phyloP scores from a whole-genome alignment of 371 early-diverging fungal species.

The Saksenaea oblongispora region DNA sequence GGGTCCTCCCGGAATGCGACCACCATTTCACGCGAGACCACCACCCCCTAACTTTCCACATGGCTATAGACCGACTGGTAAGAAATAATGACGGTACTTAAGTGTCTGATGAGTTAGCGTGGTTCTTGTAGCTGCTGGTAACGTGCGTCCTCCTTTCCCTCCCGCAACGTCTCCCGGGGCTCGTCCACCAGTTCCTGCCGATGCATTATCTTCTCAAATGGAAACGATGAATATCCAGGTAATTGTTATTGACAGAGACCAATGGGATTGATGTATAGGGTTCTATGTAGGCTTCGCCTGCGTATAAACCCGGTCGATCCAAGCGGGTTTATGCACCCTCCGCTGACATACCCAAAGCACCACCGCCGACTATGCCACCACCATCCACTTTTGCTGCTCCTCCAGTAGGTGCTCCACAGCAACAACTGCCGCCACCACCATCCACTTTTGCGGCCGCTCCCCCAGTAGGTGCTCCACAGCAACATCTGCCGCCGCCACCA shows the following conservation, averaged over 20 bases:
- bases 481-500: no score
- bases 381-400: not conserved
- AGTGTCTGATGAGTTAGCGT: no score
- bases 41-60: not conserved
- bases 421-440: no score
- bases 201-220: constrained; percentile 11
- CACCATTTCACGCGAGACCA: not conserved
- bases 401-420: not conserved
- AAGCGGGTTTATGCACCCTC: constrained; percentile 38
- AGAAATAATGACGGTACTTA: not conserved
- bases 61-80: not conserved
- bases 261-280: not conserved
- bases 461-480: not conserved
- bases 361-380: constrained; percentile 3
- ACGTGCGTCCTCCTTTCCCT: not conserved
- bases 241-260: not conserved
- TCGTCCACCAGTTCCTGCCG: not conserved
- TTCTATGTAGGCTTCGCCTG: not conserved
- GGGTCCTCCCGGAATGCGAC: not conserved
- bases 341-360: constrained; percentile 8
- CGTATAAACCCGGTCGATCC: constrained; percentile 18
- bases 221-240: constrained; percentile 15
- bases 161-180: not conserved
- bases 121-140: not conserved
- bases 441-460: not conserved